A percentile compares a stretch with the other conserved stretches of the same genome.
phyloP scores from a whole-genome alignment of 108 stramenopile species.

The Skeletonema marinoi region DNA sequence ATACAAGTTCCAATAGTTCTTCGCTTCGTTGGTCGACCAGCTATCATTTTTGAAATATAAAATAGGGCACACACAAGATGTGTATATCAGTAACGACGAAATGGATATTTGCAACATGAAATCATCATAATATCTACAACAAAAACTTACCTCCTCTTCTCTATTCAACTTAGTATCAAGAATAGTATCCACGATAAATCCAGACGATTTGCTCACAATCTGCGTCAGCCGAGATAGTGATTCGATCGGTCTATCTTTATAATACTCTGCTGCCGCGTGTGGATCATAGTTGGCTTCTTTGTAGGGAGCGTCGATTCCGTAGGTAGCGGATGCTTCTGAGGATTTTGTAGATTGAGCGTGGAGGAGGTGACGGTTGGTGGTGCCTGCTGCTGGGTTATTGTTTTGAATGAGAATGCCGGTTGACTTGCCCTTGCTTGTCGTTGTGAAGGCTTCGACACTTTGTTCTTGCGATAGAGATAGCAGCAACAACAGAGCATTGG shows the following conservation, averaged over 20 bases:
- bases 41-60: not conserved
- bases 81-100: not conserved
- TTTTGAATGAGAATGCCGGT: not conserved
- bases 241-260: constrained; percentile 10
- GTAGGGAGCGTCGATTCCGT: constrained; percentile 23
- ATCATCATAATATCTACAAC: not conserved
- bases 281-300: constrained; percentile 26
- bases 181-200: constrained; percentile 11
- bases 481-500: too few relatives aligned
- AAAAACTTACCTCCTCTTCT: not conserved
- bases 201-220: constrained; percentile 21
- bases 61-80: not conserved
- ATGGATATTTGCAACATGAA: not conserved
- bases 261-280: constrained; percentile 23
- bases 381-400: too few relatives aligned
- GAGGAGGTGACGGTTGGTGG: not conserved
- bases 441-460: too few relatives aligned
- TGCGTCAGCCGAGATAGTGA: constrained; percentile 5
- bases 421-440: too few relatives aligned
- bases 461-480: too few relatives aligned
- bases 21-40: constrained; percentile 38
- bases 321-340: not conserved
- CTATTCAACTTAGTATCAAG: constrained; percentile 14
- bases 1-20: constrained; percentile 54
- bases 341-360: not conserved